phyloP scores from a whole-genome alignment of 2,329 filamentous ascomycete genomes.

The Capronia americana region DNA sequence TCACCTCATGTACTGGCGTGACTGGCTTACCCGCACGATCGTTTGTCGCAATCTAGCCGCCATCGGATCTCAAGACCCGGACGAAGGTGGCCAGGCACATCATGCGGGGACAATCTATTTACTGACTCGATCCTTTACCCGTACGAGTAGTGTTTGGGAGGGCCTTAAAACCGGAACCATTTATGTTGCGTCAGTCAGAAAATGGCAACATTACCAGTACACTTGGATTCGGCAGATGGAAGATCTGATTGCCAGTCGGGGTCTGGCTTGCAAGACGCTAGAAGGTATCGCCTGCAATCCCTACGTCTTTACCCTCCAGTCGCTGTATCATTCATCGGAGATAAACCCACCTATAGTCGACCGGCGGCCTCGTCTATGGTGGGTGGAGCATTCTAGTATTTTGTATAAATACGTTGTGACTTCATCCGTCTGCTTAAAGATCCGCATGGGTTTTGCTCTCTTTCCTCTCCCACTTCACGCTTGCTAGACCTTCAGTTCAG shows the following conservation, averaged over 20 bases:
- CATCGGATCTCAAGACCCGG: background rate
- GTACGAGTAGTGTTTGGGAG: no score
- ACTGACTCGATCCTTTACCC: background rate
- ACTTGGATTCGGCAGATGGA: background rate
- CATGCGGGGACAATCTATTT: background rate
- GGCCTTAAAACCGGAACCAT: background rate
- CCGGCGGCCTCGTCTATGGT: background rate
- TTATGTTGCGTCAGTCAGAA: slow-evolving; percentile 8
- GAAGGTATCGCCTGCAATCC: background rate
- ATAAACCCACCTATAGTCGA: background rate
- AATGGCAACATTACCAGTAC: slow-evolving; percentile 9
- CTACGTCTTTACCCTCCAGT: background rate
- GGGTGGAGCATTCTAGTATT: slow-evolving; percentile 1
- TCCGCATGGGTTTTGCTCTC: background rate
- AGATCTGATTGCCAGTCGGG: background rate
- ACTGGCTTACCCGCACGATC: background rate
- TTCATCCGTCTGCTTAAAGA: slow-evolving; percentile 6
- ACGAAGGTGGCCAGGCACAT: background rate
- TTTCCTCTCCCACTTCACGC: background rate
- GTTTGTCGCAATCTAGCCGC: background rate
- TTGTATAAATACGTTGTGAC: slow-evolving; percentile 6
- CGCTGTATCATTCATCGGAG: background rate
- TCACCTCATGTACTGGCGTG: no score
- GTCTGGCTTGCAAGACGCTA: background rate
- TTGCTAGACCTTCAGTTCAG: background rate